phyloP scores from a whole-genome alignment of 345 rosid genomes.

The Rhizophora mangle region DNA sequence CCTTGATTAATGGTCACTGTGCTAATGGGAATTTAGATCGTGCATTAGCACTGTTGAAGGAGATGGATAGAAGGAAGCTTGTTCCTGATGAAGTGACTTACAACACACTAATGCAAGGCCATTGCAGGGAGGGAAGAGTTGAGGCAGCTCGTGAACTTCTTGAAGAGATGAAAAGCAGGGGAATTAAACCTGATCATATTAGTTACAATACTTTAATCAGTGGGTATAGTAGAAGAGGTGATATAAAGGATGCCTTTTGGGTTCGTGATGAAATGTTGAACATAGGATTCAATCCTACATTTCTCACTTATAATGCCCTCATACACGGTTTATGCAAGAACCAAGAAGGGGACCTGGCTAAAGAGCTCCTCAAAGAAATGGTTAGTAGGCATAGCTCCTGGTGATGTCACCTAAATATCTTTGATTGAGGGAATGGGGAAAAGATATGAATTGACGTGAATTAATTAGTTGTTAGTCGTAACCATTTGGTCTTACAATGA shows the following conservation, averaged over 20 bases:
- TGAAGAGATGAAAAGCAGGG: slow-evolving; percentile 74
- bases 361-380: slow-evolving; percentile 78
- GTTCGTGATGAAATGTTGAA: slow-evolving; percentile 85
- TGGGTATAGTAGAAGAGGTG: slow-evolving; percentile 81
- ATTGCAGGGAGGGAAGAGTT: slow-evolving; percentile 70
- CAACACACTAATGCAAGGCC: slow-evolving; percentile 85
- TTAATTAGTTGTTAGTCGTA: too few relatives aligned
- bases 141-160: slow-evolving; percentile 85
- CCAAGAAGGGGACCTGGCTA: slow-evolving; percentile 67
- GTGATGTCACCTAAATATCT: slow-evolving; percentile 65
- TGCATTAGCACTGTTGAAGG: slow-evolving; percentile 58
- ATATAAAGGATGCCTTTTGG: slow-evolving; percentile 66
- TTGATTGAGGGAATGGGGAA: slow-evolving; percentile 62
- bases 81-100: slow-evolving; percentile 85
- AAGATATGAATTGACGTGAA: too few relatives aligned
- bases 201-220: slow-evolving; percentile 88
- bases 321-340: slow-evolving; percentile 73
- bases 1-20: slow-evolving; percentile 80
- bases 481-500: too few relatives aligned
- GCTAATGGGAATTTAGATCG: slow-evolving; percentile 58
- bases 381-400: slow-evolving; percentile 74
- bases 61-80: slow-evolving; percentile 68
- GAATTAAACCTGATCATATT: slow-evolving; percentile 74
- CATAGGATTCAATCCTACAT: slow-evolving; percentile 80
- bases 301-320: slow-evolving; percentile 80